These are phyloP conservation scores for Cercospora janseana DNA, from an alignment of 2,329 filamentous ascomycete species.

Conservation along the genomic window DNA sequence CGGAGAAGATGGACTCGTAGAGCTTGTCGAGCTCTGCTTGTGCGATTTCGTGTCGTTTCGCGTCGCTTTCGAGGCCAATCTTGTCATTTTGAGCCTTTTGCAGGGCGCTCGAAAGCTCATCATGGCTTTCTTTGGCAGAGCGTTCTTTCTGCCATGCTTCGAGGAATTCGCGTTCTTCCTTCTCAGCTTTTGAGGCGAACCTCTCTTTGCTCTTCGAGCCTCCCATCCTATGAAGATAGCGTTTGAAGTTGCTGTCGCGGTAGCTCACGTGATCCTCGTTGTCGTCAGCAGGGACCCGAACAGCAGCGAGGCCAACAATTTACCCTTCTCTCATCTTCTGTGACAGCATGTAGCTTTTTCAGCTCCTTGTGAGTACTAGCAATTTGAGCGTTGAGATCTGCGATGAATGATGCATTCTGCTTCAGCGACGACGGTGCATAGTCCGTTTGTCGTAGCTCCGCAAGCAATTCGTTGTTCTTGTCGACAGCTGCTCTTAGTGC, in stretches of 20 bases:
- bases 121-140: constrained; percentile 46
- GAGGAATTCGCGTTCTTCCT: constrained; percentile 57
- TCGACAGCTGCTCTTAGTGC: constrained; percentile 24
- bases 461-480: constrained; percentile 43
- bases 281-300: not conserved
- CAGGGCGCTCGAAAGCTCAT: constrained; percentile 44
- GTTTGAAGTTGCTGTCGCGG: constrained; percentile 53
- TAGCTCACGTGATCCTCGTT: constrained; percentile 51
- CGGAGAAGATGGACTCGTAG: constrained; percentile 56
- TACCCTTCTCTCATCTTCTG: constrained; percentile 48
- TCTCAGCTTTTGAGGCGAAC: constrained; percentile 51
- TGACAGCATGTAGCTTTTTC: constrained; percentile 42
- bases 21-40: constrained; percentile 52
- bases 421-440: constrained; percentile 49
- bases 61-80: constrained; percentile 40
- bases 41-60: constrained; percentile 42
- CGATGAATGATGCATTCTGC: constrained; percentile 49
- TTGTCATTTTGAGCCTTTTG: constrained; percentile 42
- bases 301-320: not conserved
- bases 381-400: constrained; percentile 48
- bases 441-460: constrained; percentile 50
- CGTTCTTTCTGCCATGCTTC: constrained; percentile 52
- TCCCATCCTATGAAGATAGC: constrained; percentile 53
- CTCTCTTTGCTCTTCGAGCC: constrained; percentile 48
- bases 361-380: constrained; percentile 41